These are phyloP conservation scores for Cystobasidium slooffiae DNA, from an alignment of 1,284 basidiomycete species.

Conservation along the genomic window DNA sequence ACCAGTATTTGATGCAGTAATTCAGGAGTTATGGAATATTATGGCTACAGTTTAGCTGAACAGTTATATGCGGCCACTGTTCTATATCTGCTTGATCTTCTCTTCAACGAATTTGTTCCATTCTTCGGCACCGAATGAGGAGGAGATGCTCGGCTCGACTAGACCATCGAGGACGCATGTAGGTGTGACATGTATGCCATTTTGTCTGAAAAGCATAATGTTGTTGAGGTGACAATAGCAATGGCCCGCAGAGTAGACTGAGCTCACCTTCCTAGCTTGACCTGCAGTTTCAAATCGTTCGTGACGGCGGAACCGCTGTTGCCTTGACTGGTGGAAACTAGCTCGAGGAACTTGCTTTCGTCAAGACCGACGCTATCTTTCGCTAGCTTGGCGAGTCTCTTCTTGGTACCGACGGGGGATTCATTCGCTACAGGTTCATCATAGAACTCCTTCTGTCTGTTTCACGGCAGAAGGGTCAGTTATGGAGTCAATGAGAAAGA, in stretches of 20 bases:
- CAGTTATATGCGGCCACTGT: neutral
- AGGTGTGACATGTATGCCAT: conserved; percentile 58
- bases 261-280: conserved; percentile 47
- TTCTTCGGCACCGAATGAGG: conserved; percentile 79
- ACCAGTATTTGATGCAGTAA: no score
- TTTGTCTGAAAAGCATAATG: conserved; percentile 26
- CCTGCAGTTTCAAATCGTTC: conserved; percentile 48
- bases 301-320: conserved; percentile 54
- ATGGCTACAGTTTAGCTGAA: neutral
- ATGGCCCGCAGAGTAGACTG: no score
- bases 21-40: neutral
- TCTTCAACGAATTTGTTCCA: conserved; percentile 80
- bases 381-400: conserved; percentile 56
- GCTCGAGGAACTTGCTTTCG: conserved; percentile 53
- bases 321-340: conserved; percentile 54
- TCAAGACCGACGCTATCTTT: conserved; percentile 53
- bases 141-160: conserved; percentile 75
- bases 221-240: no score
- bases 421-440: conserved; percentile 55
- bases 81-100: conserved; percentile 60
- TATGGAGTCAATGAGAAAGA: neutral
- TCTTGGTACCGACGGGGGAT: conserved; percentile 55
- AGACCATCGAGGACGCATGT: conserved; percentile 64
- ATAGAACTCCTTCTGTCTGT: conserved; percentile 54
- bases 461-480: neutral